These are phyloP conservation scores for Zygosaccharomyces lentus DNA, from an alignment of 805 yeast genomes.

Conservation along the genomic window DNA sequence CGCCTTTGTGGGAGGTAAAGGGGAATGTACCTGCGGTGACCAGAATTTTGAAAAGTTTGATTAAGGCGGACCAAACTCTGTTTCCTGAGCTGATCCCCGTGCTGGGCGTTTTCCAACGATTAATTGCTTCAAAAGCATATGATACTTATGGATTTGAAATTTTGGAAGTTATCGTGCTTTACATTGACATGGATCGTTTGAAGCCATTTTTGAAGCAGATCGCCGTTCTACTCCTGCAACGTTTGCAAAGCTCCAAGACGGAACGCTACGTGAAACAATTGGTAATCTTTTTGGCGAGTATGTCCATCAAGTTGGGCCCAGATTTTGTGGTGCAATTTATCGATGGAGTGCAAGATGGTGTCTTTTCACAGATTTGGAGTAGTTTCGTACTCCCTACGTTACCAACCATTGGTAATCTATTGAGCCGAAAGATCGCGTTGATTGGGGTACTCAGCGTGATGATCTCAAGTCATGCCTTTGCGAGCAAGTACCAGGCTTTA, in stretches of 20 bases:
- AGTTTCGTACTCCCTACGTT: conserved; percentile 42
- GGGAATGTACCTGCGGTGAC: conserved; percentile 95
- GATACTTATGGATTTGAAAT: conserved; percentile 84
- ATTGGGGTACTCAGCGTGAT: conserved; percentile 49
- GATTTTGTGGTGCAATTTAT: conserved; percentile 59
- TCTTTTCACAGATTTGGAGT: conserved; percentile 46
- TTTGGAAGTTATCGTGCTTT: conserved; percentile 60
- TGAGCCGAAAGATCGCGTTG: conserved; percentile 51
- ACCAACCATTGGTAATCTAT: conserved; percentile 44
- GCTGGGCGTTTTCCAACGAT: conserved; percentile 93
- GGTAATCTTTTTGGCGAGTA: conserved; percentile 54
- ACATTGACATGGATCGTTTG: conserved; percentile 49
- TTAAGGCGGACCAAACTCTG: conserved; percentile 36
- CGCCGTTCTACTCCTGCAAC: conserved; percentile 68
- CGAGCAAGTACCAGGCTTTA: conserved; percentile 42
- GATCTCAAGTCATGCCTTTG: conserved; percentile 30
- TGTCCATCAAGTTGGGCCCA: conserved; percentile 46
- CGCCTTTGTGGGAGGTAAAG: conserved; percentile 87
- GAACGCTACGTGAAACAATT: conserved; percentile 74
- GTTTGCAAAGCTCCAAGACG: conserved; percentile 76
- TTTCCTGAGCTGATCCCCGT: conserved; percentile 63
- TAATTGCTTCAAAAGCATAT: conserved; percentile 77
- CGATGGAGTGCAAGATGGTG: conserved; percentile 65
- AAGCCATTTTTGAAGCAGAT: conserved; percentile 61
- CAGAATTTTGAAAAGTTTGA: conserved; percentile 66